phyloP scores from a whole-genome alignment of 1,284 basidiomycete species.

The Microbotryum scabiosae region DNA sequence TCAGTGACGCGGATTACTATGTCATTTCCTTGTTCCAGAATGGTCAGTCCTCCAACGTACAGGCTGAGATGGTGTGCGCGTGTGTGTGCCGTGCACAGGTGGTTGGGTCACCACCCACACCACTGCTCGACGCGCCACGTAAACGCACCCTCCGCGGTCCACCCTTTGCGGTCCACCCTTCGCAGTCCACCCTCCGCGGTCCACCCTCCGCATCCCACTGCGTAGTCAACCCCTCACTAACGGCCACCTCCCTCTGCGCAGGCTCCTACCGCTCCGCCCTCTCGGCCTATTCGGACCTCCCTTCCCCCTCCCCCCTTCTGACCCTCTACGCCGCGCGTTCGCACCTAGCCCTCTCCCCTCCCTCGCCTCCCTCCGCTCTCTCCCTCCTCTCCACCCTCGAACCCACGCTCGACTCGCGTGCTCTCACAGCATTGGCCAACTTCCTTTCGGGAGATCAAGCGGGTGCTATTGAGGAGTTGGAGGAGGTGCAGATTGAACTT shows the following conservation, averaged over 20 bases:
- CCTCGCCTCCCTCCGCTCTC: constrained; percentile 51
- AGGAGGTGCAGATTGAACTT: constrained; percentile 75
- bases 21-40: too few relatives aligned
- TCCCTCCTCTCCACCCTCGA: constrained; percentile 44
- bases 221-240: too few relatives aligned
- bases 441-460: constrained; percentile 52
- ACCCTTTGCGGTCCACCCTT: too few relatives aligned
- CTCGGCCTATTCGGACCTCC: constrained; percentile 18
- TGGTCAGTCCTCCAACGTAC: too few relatives aligned
- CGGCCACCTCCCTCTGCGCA: background rate
- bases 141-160: too few relatives aligned
- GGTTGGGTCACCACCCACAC: too few relatives aligned
- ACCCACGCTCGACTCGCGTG: constrained; percentile 47
- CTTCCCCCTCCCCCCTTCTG: constrained; percentile 19
- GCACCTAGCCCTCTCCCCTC: constrained; percentile 63
- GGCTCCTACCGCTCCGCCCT: constrained; percentile 33
- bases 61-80: too few relatives aligned
- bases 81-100: too few relatives aligned
- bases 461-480: constrained; percentile 63
- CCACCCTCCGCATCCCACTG: too few relatives aligned
- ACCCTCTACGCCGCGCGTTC: constrained; percentile 71
- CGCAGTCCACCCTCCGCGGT: too few relatives aligned
- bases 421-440: constrained; percentile 60
- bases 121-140: too few relatives aligned
- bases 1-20: too few relatives aligned